Conservation (phyloP, 2,329 filamentous ascomycete genomes). For the Phialocephala sp. region DNA sequence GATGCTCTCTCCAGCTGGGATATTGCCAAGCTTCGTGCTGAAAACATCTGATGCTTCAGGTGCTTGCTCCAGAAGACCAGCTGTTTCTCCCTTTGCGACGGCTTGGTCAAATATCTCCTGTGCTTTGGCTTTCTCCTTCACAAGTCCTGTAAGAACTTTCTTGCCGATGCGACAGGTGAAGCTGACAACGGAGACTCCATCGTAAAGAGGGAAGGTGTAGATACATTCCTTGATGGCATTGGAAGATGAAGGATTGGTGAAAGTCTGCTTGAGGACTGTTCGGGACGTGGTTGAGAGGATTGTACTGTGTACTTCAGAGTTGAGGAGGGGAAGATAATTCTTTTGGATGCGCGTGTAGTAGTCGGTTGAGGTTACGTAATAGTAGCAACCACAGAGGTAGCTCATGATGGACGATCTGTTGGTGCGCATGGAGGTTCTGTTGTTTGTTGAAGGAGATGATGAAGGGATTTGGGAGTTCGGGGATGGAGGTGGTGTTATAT, state of each 20-base stretch:
- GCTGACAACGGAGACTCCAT: constrained; percentile 71
- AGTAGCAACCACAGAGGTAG: constrained; percentile 32
- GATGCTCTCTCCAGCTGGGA: constrained; percentile 62
- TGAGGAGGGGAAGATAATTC: constrained; percentile 62
- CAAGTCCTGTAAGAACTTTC: constrained; percentile 65
- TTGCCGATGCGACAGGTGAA: constrained; percentile 69
- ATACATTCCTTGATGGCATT: constrained; percentile 57
- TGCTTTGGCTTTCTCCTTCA: constrained; percentile 70
- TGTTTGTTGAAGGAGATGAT: background rate
- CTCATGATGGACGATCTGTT: constrained; percentile 14
- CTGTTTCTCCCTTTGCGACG: constrained; percentile 61
- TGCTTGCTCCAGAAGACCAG: constrained; percentile 69
- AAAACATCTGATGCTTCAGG: constrained; percentile 68
- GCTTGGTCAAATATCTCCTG: constrained; percentile 64
- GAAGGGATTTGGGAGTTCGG: background rate
- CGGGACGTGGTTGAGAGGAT: constrained; percentile 60
- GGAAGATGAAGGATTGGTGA: constrained; percentile 59
- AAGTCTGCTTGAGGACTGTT: constrained; percentile 60
- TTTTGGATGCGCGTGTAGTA: constrained; percentile 29
- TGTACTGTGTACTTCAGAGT: constrained; percentile 62
- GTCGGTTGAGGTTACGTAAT: constrained; percentile 8
- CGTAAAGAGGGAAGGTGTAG: constrained; percentile 75
- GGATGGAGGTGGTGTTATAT: background rate
- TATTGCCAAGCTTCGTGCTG: constrained; percentile 69
- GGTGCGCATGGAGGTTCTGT: background rate